Base-by-base conservation (phyloP, 2,329 filamentous ascomycete genomes). In the Tolypocladium tropicale region DNA sequence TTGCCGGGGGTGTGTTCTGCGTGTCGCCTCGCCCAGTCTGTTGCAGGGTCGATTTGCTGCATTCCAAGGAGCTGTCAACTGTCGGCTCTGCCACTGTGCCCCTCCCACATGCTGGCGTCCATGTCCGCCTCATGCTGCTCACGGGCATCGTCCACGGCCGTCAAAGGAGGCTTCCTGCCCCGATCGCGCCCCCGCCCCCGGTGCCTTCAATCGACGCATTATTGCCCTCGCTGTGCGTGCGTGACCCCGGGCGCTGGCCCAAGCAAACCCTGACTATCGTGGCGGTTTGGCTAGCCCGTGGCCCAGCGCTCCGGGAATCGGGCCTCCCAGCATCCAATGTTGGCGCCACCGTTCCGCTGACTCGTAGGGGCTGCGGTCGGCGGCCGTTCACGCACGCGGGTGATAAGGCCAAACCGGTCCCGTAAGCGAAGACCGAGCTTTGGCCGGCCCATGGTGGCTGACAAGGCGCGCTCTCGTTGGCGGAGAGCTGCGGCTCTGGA, bases 331-430 rank as follows among this genome's bases (percentile, higher is more conserved):
- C 49, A 37, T n/a, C 16, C 23, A 39, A 52, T 37, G 34, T 52
- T 52, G 51, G 51, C 51, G 51, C 51, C 51, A 52, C 51, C 46
- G 46, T 18, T 49, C 46, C 28, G 34, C 51, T 52, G 51, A 52
- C 51, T 52, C 51, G 51, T 34, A 52, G 51, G 7, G 14, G 6
- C 18, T 28, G 11, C 28, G 41, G 23, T 23, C 37, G 39, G 23
- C 39, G 18, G 49, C 49, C 34, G 14, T n/a, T 11, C 6, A 30
- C 25, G 51, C 51, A n/a, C n/a, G 32, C 49, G n/a, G 39, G 50
- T 14, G 51, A 52, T 28, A 37, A 37, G 51, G 14, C 51, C 16
- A 7, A 25, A 52, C 25, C 30, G 50, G 50, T n/a, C 33, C n/a
- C 33, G 32, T 36, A 52, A 52, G 51, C 33, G 51, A 52, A 25